Conservation (phyloP, 495 filamentous ascomycete species). For the Hypoxylon subgilvum region DNA sequence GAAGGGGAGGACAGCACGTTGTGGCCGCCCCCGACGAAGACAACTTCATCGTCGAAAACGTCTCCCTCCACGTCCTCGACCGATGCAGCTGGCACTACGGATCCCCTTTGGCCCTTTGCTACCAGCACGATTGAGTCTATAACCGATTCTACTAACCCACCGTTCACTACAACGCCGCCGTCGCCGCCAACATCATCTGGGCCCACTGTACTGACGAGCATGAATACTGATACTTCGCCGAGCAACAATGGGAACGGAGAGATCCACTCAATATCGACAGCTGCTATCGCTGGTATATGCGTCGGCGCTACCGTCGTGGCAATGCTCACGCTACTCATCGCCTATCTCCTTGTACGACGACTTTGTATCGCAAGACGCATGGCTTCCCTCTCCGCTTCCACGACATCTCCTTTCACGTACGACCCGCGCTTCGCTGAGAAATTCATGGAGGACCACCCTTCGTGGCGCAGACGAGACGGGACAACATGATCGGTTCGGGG, state of each 20-base stretch:
- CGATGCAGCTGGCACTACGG: no score
- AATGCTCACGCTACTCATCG: conserved; percentile 6
- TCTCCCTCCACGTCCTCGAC: no score
- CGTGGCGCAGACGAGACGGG: background rate
- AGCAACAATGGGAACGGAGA: background rate
- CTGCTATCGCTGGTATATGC: conserved; percentile 21
- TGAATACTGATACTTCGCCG: no score
- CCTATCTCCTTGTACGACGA: conserved; percentile 23
- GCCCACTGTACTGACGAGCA: no score
- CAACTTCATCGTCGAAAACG: background rate
- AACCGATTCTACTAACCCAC: no score
- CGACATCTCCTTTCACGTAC: background rate
- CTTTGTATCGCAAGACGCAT: conserved; percentile 25
- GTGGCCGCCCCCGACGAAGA: background rate
- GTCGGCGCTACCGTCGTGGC: conserved; percentile 22
- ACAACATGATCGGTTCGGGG: no score
- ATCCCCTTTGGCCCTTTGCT: no score
- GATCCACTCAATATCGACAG: background rate
- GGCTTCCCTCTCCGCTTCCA: background rate
- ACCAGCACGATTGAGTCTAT: no score
- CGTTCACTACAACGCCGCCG: no score
- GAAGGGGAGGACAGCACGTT: background rate
- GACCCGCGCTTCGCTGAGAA: conserved; percentile 6
- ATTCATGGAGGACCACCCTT: conserved; percentile 19
- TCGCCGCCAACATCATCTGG: no score